These are phyloP conservation scores for Eutrema japonicum DNA, from an alignment of 345 rosid genomes.

Conservation along the genomic window DNA sequence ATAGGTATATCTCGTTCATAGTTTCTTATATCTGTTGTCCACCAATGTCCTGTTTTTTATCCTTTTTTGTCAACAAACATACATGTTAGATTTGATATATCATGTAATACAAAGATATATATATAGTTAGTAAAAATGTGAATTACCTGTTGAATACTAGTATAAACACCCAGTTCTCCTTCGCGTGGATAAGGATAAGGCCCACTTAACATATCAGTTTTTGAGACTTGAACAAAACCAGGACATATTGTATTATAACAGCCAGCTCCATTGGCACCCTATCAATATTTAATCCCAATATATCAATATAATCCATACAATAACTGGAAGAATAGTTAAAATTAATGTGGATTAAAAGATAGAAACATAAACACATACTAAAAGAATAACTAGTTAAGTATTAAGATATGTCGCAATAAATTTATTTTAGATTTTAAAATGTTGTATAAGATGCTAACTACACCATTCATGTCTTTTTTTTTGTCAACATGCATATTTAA, in stretches of 20 bases:
- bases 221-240: slow-evolving; percentile 33
- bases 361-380: not conserved
- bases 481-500: not conserved
- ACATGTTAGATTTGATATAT: not conserved
- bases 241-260: slow-evolving; percentile 31
- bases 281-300: not conserved
- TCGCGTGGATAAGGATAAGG: not conserved
- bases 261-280: slow-evolving; percentile 32
- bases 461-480: not conserved
- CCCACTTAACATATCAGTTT: not conserved
- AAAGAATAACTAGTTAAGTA: not conserved
- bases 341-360: not conserved
- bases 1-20: not conserved
- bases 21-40: not conserved
- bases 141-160: slow-evolving; percentile 9
- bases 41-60: slow-evolving; percentile 17
- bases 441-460: not conserved
- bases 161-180: not conserved
- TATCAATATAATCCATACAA: not conserved
- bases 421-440: not conserved
- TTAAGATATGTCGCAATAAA: not conserved
- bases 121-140: not conserved
- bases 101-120: too few species aligned
- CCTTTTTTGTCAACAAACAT: not conserved
- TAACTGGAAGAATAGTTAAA: not conserved